phyloP scores from a whole-genome alignment of 139 green algal genomes.

The Pleodorina starrii region DNA sequence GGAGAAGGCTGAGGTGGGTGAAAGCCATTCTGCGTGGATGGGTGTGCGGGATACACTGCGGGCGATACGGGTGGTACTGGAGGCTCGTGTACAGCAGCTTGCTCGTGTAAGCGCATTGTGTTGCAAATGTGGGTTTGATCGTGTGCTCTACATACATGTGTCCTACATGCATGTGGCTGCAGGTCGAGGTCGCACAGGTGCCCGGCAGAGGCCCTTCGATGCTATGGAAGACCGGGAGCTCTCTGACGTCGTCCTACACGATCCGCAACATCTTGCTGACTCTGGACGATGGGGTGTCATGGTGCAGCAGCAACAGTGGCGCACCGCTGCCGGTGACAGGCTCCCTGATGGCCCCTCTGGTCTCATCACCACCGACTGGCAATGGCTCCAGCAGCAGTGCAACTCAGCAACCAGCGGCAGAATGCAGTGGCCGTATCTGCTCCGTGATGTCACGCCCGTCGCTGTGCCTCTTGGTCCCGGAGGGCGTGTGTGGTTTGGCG shows the following conservation, averaged over 20 bases:
- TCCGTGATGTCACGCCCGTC: background rate
- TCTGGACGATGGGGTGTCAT: background rate
- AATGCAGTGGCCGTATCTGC: background rate
- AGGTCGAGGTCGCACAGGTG: background rate
- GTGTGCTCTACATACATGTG: too few relatives aligned
- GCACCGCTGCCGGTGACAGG: background rate
- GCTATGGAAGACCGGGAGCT: background rate
- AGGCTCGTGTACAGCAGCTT: background rate
- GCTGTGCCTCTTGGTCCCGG: background rate
- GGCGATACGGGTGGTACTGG: background rate
- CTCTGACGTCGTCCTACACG: background rate
- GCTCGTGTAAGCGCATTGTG: too few relatives aligned
- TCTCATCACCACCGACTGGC: too few relatives aligned
- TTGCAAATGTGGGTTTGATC: too few relatives aligned
- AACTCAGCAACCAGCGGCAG: background rate
- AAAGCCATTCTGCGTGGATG: background rate
- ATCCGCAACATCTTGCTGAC: background rate
- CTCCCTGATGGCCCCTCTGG: too few relatives aligned
- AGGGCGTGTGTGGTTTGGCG: background rate
- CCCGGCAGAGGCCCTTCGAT: background rate
- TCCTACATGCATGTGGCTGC: too few relatives aligned
- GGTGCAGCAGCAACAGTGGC: background rate
- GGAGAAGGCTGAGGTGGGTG: background rate
- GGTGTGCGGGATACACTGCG: too few relatives aligned
- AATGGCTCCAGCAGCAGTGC: background rate